Evolutionary conservation across 2,329 filamentous ascomycete species (phyloP).

Genomic region (Aureobasidium sp.): DNA sequence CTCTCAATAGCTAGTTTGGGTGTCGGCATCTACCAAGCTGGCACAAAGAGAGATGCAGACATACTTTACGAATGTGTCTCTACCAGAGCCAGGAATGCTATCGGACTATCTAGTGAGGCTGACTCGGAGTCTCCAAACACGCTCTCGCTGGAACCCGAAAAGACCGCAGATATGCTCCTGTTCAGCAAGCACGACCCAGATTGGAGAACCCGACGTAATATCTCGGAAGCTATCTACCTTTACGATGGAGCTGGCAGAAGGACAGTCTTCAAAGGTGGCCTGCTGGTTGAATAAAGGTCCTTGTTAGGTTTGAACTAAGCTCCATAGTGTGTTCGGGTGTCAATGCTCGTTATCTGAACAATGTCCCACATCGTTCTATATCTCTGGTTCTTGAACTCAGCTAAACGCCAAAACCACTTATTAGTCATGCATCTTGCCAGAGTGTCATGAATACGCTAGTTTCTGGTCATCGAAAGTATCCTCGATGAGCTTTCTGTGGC

Average conservation of each 20-base stretch:
- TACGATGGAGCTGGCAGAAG: constrained; percentile 25
- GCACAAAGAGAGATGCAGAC: constrained; percentile 52
- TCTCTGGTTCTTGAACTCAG: too few species aligned
- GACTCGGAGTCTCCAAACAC: constrained; percentile 40
- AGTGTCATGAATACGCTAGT: background rate
- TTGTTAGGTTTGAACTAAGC: background rate
- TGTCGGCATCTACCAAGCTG: constrained; percentile 61
- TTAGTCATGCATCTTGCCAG: background rate
- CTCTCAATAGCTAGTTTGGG: constrained; percentile 55
- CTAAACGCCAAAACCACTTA: too few species aligned
- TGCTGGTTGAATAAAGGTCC: background rate
- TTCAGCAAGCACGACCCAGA: constrained; percentile 31
- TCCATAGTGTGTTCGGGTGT: too few species aligned
- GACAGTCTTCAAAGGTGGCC: background rate
- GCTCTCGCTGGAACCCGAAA: constrained; percentile 28
- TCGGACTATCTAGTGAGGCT: constrained; percentile 31
- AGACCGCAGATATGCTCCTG: constrained; percentile 38
- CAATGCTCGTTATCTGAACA: too few species aligned
- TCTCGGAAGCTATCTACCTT: constrained; percentile 39
- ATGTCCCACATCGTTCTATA: too few species aligned
- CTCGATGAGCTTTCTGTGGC: background rate
- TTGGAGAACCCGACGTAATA: constrained; percentile 36
- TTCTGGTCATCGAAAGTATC: background rate
- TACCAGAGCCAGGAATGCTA: constrained; percentile 26
- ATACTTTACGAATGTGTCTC: constrained; percentile 48